Percentiles rank a stretch among this genome's conserved stretches.
phyloP scores from a whole-genome alignment of 2,329 filamentous ascomycete species.

The Fusarium citri region DNA sequence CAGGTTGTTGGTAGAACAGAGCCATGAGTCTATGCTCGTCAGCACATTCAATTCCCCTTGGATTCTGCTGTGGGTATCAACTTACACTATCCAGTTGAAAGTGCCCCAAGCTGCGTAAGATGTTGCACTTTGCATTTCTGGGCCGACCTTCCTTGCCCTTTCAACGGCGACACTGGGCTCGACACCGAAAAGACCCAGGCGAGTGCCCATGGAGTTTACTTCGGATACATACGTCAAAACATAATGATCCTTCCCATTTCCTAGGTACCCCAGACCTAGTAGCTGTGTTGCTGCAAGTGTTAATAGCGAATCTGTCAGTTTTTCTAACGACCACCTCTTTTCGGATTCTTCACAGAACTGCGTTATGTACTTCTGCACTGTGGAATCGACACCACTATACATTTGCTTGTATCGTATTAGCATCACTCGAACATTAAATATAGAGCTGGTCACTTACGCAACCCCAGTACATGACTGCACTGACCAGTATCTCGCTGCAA shows the following conservation, averaged over 20 bases:
- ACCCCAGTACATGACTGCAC: conserved; percentile 24
- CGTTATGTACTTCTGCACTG: not conserved
- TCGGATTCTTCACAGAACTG: conserved; percentile 27
- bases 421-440: not conserved
- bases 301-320: conserved; percentile 22
- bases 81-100: conserved; percentile 56
- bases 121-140: conserved; percentile 21
- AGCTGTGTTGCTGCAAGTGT: conserved; percentile 50
- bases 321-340: conserved; percentile 16
- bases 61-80: not conserved
- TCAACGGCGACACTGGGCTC: conserved; percentile 7
- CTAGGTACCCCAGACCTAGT: conserved; percentile 51
- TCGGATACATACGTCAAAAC: conserved; percentile 48
- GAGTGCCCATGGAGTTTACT: conserved; percentile 47
- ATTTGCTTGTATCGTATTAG: conserved; percentile 27
- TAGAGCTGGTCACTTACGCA: conserved; percentile 17
- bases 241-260: conserved; percentile 51
- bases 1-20: conserved; percentile 43
- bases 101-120: conserved; percentile 47
- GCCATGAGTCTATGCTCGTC: conserved; percentile 23
- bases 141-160: conserved; percentile 13
- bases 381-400: conserved; percentile 6
- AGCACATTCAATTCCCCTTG: not conserved
- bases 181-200: conserved; percentile 48
- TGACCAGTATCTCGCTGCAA: conserved; percentile 17